A percentile compares a stretch with the other conserved stretches of the same genome.
phyloP scores from a whole-genome alignment of 768 basidiomycete species.

The Termitomyces sp. region DNA sequence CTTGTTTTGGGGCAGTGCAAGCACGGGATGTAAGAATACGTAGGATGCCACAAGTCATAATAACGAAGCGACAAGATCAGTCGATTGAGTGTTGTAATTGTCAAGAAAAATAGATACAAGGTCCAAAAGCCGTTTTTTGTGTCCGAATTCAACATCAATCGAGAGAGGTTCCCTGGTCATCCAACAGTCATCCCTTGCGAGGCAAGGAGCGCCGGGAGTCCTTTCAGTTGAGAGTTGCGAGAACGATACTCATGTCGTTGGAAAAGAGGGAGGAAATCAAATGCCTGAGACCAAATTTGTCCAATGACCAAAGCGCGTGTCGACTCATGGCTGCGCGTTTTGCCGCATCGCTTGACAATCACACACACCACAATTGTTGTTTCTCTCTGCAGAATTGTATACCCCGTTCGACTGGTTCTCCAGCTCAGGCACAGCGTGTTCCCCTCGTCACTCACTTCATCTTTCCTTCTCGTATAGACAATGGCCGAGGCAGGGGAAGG shows the following conservation, averaged over 20 bases:
- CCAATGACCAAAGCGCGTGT: not conserved
- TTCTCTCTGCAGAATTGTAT: conserved; percentile 3
- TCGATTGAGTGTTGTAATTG: not conserved
- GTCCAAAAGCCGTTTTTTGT: not conserved
- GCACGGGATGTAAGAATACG: not conserved
- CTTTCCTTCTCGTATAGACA: conserved; percentile 1
- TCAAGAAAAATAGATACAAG: not conserved
- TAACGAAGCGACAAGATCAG: not conserved
- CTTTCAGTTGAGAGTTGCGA: not conserved
- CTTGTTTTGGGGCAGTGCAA: no score
- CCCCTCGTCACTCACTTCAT: conserved; percentile 1
- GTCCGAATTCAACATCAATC: no score
- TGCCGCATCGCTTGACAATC: conserved; percentile 10
- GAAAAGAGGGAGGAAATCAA: not conserved
- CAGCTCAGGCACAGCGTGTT: conserved; percentile 5
- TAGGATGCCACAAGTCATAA: not conserved
- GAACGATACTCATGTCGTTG: not conserved
- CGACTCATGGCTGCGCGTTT: not conserved
- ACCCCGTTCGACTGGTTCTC: conserved; percentile 6
- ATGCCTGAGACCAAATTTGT: not conserved
- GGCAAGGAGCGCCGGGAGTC: not conserved
- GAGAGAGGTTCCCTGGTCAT: not conserved
- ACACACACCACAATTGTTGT: conserved; percentile 4
- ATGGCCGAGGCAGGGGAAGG: conserved; percentile 78
- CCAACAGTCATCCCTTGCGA: no score